Evolutionary conservation across 2,329 filamentous ascomycete genomes (phyloP), one percentile per base, ranked within the genome.

Genomic region (Cryphonectria radicalis): DNA sequence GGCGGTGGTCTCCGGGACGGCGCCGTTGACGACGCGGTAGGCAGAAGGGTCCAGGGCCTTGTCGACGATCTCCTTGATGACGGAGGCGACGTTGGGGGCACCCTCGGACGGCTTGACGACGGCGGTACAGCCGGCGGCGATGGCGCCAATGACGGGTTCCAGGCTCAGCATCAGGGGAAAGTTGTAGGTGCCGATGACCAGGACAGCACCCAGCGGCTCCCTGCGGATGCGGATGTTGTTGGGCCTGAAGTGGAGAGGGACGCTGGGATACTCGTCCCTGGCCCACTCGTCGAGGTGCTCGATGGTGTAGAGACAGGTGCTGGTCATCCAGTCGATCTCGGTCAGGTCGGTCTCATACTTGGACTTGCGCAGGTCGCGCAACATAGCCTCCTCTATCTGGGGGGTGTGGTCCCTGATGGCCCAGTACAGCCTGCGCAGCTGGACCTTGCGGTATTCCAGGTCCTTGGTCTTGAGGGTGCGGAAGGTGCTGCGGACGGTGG

Each of bases 381-480:
- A 86, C 79, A 94, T 88, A 32, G 95, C 94, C 80, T 93, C 92
- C 75, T 89, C 79, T 73, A 98, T 86, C 76, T 91, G 88, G 63
- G 89, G 84, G 70, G 90, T 87, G 79, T 93, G 91, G 84, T 98
- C 95, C 75, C 90, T 90, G 75, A 98, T 81, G 10, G 89, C 94
- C 96, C 96, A 98, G 85, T 97, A 98, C 70, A 98, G 90, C 87
- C 94, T 95, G 76, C 95, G 92, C 73, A 99, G 89, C 86, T 98
- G 96, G 69, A 89, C 86, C 74, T 95, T 85, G 74, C 96, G 91
- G 84, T 92, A 98, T 77, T 93, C 88, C 73, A 98, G 79, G 69
- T 93, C 88, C 79, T 94, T 94, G 60, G 95, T 98, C 83, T 91
- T 92, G 80, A 94, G 91, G 25, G 92, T 88, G 76, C 87, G 86